Conservation (phyloP, 2,329 filamentous ascomycete species). For the Fusarium fujikuroi region DNA sequence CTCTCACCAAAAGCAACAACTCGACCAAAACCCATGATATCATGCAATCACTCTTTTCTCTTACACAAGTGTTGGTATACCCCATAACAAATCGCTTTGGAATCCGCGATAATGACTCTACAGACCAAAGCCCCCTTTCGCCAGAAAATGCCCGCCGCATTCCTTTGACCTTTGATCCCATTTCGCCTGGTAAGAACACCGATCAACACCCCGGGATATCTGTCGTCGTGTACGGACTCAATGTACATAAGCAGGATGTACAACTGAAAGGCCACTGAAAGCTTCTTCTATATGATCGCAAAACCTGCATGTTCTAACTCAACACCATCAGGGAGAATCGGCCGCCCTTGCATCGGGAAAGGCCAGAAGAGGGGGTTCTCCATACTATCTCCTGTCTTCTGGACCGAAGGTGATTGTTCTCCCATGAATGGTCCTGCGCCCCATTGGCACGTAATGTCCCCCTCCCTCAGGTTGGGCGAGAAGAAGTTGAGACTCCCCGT, state of each 20-base stretch:
- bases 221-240: background rate
- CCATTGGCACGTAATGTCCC: slow-evolving; percentile 62
- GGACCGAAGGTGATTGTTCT: slow-evolving; percentile 24
- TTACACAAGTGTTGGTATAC: background rate
- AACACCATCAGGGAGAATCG: slow-evolving; percentile 60
- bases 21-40: background rate
- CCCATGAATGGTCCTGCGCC: slow-evolving; percentile 42
- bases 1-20: background rate
- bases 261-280: background rate
- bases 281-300: slow-evolving; percentile 43
- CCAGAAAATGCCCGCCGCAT: slow-evolving; percentile 16
- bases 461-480: slow-evolving; percentile 59
- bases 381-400: slow-evolving; percentile 50
- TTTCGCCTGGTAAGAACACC: slow-evolving; percentile 19
- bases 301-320: slow-evolving; percentile 65
- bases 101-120: background rate
- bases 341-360: slow-evolving; percentile 68
- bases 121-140: slow-evolving; percentile 10
- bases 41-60: background rate
- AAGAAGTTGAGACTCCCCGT: slow-evolving; percentile 68
- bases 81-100: slow-evolving; percentile 3
- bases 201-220: background rate
- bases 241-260: background rate
- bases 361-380: slow-evolving; percentile 70
- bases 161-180: background rate